Base-by-base conservation (phyloP, 169 alveolate genomes). In the Plasmodium sp. region DNA sequence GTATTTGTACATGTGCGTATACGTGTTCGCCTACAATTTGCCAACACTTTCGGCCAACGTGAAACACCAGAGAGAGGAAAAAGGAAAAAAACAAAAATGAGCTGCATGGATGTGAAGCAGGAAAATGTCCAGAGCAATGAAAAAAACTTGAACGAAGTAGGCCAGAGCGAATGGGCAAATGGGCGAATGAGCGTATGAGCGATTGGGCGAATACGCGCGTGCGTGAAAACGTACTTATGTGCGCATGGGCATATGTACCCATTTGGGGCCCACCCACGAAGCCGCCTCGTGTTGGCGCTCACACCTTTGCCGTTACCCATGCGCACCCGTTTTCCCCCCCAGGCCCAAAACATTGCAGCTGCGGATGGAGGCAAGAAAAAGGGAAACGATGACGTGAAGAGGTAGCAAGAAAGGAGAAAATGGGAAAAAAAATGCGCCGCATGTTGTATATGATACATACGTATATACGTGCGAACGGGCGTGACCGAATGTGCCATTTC, bases 41-140 rank as follows among this genome's bases (percentile, higher is more conserved):
- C 77, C 3, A 56, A n/a, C 34, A 12, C 43, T 12, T n/a, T 58
- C 7, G 41, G 9, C 22, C 58, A 83, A 83, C 31, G 43, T 62
- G 16, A 83, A 58, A 56, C 14, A 83, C 56, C 67, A 31, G 36
- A 43, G 62, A 80, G 56, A 34, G 56, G 16, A 36, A 81, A 45
- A 81, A 81, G 67, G 43, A 58, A 54, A 58, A 31, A 56, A 83
- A 58, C 54, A 41, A 85, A 85, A 79, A 85, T 85, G 93, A 85
- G 86, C 71, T 85, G 93, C 72, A 74, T 85, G 67, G 93, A 85
- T 51, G 7, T 85, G 72, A 85, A 85, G 43, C 86, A 85, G 71
- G 83, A 75, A 43, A 75, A 74, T 85, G 71, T 85, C 36, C 93
- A 85, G 31, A 51, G 77, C 81, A 85, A 75, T 85, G 74, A 75